Conservation (phyloP, 2,329 filamentous ascomycete genomes). For the Aspergillus sclerotialis region DNA sequence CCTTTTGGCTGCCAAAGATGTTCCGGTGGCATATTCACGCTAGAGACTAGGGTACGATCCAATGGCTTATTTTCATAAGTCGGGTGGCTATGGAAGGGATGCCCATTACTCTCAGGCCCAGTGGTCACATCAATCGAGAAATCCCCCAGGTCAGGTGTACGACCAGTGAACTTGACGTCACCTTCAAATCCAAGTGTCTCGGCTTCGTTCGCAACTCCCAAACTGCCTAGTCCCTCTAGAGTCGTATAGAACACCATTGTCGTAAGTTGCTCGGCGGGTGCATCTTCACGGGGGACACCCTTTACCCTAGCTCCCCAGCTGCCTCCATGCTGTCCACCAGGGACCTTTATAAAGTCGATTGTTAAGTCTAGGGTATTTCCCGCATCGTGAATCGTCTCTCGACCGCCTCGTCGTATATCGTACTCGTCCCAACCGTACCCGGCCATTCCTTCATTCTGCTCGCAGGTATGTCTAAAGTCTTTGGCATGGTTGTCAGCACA, state of each 20-base stretch:
- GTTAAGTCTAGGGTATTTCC: slow-evolving; percentile 84
- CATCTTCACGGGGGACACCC: slow-evolving; percentile 67
- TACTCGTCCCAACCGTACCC: slow-evolving; percentile 99
- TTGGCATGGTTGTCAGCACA: slow-evolving; percentile 13
- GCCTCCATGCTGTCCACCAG: slow-evolving; percentile 75
- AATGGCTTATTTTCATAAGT: slow-evolving; percentile 63
- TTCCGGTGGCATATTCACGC: slow-evolving; percentile 58
- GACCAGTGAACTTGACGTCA: slow-evolving; percentile 63
- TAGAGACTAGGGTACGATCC: slow-evolving; percentile 69
- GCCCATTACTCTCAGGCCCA: slow-evolving; percentile 57
- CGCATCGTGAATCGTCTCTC: slow-evolving; percentile 84
- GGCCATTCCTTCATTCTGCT: slow-evolving; percentile 87
- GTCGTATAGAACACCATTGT: slow-evolving; percentile 76
- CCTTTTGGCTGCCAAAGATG: slow-evolving; percentile 77
- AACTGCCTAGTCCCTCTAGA: slow-evolving; percentile 65
- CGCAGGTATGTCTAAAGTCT: slow-evolving; percentile 91
- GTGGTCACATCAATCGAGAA: slow-evolving; percentile 73
- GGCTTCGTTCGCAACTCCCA: slow-evolving; percentile 54
- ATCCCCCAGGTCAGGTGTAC: slow-evolving; percentile 64
- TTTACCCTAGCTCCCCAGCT: slow-evolving; percentile 89
- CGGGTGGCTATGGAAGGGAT: slow-evolving; percentile 52
- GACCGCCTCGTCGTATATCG: slow-evolving; percentile 77
- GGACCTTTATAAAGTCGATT: slow-evolving; percentile 88
- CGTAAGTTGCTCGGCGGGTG: slow-evolving; percentile 60
- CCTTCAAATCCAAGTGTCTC: slow-evolving; percentile 49